Evolutionary conservation across 257 asterid genomes (phyloP).

Genomic region (Solanum chaucha): DNA sequence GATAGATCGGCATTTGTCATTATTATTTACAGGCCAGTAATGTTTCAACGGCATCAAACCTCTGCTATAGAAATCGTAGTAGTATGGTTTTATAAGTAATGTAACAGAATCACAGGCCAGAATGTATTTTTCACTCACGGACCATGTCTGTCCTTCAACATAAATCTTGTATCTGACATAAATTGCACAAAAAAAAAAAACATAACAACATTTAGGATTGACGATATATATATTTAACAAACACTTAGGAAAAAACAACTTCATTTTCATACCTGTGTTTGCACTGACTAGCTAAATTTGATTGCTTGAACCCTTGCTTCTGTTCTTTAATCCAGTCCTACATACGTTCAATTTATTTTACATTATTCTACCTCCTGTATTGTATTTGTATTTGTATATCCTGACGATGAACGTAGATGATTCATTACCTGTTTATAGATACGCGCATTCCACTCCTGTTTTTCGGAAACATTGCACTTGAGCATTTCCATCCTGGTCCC

Average conservation of each 20-base stretch:
- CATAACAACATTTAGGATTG: not conserved
- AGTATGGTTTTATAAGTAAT: conserved; percentile 44
- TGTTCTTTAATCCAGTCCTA: conserved; percentile 66
- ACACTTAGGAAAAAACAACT: not conserved
- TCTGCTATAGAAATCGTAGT: conserved; percentile 79
- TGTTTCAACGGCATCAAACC: conserved; percentile 67
- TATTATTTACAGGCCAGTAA: conserved; percentile 71
- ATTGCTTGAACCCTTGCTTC: conserved; percentile 51
- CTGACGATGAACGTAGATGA: not conserved
- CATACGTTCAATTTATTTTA: not conserved
- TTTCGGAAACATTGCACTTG: conserved; percentile 57
- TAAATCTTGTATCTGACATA: conserved; percentile 66
- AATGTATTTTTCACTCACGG: conserved; percentile 93
- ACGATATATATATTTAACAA: not conserved
- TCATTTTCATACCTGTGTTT: conserved; percentile 37
- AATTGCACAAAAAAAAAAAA: not conserved
- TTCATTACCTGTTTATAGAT: conserved; percentile 51
- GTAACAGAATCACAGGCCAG: conserved; percentile 76
- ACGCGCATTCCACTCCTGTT: conserved; percentile 80
- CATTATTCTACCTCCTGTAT: not conserved
- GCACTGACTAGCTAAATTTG: conserved; percentile 79
- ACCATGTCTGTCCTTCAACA: conserved; percentile 88
- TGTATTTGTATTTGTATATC: not conserved
- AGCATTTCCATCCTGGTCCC: conserved; percentile 54
- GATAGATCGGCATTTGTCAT: conserved; percentile 67